These are phyloP conservation scores for Eruca vesicaria DNA, from an alignment of 441 rosid genomes.

Conservation along the genomic window DNA sequence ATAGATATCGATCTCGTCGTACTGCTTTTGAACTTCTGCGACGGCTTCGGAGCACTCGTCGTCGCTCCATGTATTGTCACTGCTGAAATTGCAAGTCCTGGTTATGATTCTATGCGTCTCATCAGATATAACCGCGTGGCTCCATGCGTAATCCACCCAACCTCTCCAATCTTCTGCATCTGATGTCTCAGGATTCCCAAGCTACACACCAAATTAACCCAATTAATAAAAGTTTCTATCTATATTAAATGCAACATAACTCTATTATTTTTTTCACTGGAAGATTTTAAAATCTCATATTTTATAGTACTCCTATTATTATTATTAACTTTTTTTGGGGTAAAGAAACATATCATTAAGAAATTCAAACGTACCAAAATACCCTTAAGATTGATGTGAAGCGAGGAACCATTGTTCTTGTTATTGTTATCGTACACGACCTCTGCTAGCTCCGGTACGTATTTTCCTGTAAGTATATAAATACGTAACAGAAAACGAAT, in stretches of 20 bases:
- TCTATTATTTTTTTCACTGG: slow-evolving; percentile 5
- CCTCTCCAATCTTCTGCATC: slow-evolving; percentile 91
- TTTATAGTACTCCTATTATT: no score
- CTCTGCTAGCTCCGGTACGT: slow-evolving; percentile 84
- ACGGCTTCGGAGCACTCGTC: slow-evolving; percentile 54
- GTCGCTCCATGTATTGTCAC: slow-evolving; percentile 65
- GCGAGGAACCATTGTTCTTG: slow-evolving; percentile 45
- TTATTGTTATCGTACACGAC: slow-evolving; percentile 71
- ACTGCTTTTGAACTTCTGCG: slow-evolving; percentile 64
- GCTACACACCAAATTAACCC: slow-evolving; percentile 35
- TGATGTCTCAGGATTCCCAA: slow-evolving; percentile 93
- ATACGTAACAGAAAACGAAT: slow-evolving; percentile 30
- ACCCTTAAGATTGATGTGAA: slow-evolving; percentile 70
- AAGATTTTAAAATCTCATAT: no score
- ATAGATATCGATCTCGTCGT: slow-evolving; percentile 80
- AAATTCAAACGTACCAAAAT: slow-evolving; percentile 59
- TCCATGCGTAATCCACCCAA: slow-evolving; percentile 91
- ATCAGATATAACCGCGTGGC: slow-evolving; percentile 91
- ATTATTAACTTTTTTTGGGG: background rate
- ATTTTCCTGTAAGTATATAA: slow-evolving; percentile 64
- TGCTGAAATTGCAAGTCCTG: slow-evolving; percentile 62
- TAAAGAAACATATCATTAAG: background rate
- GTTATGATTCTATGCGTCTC: slow-evolving; percentile 66
- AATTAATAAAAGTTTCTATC: no score
- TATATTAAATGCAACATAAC: background rate